phyloP scores from a whole-genome alignment of 2,329 filamentous ascomycete genomes.

The Pyrenophora teres region DNA sequence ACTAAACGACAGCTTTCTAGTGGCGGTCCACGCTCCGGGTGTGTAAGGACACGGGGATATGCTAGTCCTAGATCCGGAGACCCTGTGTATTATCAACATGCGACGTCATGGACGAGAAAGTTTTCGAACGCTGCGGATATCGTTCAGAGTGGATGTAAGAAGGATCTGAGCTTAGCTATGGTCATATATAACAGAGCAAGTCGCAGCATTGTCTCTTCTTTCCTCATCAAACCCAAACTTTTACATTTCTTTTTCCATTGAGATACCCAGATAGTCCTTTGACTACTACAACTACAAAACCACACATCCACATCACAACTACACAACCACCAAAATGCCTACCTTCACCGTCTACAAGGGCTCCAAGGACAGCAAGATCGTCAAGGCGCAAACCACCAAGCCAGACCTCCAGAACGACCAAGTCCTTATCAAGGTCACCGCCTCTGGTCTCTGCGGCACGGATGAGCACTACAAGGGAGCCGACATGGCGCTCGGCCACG shows the following conservation, averaged over 20 bases:
- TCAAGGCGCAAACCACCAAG: constrained; percentile 55
- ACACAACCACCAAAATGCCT: constrained; percentile 35
- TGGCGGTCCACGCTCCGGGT: constrained; percentile 16
- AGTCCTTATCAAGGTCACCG: constrained; percentile 66
- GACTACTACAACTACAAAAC: neutral
- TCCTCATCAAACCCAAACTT: constrained; percentile 2
- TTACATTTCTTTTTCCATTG: neutral
- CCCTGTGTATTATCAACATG: constrained; percentile 17
- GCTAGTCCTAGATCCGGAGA: constrained; percentile 14
- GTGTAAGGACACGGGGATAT: constrained; percentile 15
- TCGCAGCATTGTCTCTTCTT: neutral
- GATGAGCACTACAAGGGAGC: constrained; percentile 52
- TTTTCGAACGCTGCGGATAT: constrained; percentile 15
- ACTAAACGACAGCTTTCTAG: constrained; percentile 13
- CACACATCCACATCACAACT: neutral
- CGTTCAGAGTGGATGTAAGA: constrained; percentile 1
- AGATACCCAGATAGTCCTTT: neutral
- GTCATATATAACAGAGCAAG: constrained; percentile 17
- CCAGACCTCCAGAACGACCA: constrained; percentile 55
- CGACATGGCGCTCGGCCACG: constrained; percentile 59
- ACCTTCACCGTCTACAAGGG: constrained; percentile 69
- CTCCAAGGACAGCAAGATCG: constrained; percentile 61
- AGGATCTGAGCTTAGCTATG: neutral
- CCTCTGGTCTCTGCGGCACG: constrained; percentile 70
- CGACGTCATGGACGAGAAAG: constrained; percentile 28